Evolutionary conservation across 768 basidiomycete genomes (phyloP).

Genomic region (Auricularia cornea): DNA sequence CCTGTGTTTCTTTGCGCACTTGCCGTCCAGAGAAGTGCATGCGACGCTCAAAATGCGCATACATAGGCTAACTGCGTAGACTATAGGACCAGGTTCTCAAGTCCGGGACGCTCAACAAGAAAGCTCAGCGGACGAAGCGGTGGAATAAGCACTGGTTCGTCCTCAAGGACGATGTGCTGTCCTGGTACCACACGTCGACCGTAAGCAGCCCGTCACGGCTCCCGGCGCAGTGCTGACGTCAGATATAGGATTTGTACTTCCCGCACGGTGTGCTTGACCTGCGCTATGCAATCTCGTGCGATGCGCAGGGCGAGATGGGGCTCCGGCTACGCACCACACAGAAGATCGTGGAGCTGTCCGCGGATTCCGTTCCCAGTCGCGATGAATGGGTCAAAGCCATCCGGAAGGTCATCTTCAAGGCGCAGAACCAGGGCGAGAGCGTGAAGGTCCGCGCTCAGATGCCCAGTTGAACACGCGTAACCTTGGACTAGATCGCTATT

Average conservation of each 20-base stretch:
- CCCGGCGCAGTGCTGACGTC: slow-evolving; percentile 2
- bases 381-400: slow-evolving; percentile 97
- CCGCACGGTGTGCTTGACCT: slow-evolving; percentile 94
- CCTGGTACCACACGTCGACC: slow-evolving; percentile 93
- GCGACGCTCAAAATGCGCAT: slow-evolving; percentile 1
- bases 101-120: slow-evolving; percentile 84
- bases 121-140: slow-evolving; percentile 78
- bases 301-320: slow-evolving; percentile 65
- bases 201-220: slow-evolving; percentile 34
- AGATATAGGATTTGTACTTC: slow-evolving; percentile 86
- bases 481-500: slow-evolving; percentile 64
- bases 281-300: slow-evolving; percentile 87
- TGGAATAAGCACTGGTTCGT: slow-evolving; percentile 97
- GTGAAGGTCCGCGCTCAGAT: slow-evolving; percentile 57
- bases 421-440: slow-evolving; percentile 91
- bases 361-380: slow-evolving; percentile 74
- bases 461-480: slow-evolving; percentile 1
- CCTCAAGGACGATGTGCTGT: slow-evolving; percentile 89
- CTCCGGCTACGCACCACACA: slow-evolving; percentile 81
- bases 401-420: slow-evolving; percentile 88
- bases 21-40: slow-evolving; percentile 79
- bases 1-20: slow-evolving; percentile 93
- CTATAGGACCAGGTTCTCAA: slow-evolving; percentile 83
- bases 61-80: slow-evolving; percentile 5
- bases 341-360: slow-evolving; percentile 59